Conservation (phyloP, 768 basidiomycete genomes). For the Podaxis sp. region DNA sequence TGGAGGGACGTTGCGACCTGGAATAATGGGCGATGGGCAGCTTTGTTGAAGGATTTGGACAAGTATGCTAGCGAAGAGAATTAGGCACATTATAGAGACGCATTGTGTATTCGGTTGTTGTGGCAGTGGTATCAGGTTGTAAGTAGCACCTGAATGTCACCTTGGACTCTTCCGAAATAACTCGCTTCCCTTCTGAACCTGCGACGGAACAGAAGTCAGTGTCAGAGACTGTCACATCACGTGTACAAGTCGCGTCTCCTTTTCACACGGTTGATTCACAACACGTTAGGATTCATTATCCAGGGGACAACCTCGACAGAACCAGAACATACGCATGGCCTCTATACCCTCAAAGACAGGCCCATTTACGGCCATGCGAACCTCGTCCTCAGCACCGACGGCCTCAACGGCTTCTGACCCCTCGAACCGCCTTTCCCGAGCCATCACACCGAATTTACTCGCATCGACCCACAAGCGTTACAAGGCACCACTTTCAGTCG, state of each 20-base stretch:
- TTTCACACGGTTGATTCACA: constrained; percentile 8
- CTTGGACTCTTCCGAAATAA: too few relatives aligned
- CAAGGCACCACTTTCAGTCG: constrained; percentile 56
- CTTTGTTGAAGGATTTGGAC: constrained; percentile 22
- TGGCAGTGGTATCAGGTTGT: neutral
- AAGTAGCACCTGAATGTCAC: neutral
- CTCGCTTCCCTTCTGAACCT: neutral
- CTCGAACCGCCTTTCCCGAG: constrained; percentile 25
- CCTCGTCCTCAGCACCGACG: constrained; percentile 9
- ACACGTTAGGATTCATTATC: neutral
- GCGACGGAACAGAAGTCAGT: neutral
- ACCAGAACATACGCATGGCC: constrained; percentile 9
- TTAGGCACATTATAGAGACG: neutral
- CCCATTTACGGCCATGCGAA: constrained; percentile 11
- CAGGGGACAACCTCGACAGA: neutral
- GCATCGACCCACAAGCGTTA: constrained; percentile 58
- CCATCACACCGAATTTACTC: constrained; percentile 26
- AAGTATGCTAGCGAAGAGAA: constrained; percentile 2
- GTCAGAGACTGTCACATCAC: neutral
- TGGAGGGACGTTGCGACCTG: constrained; percentile 33
- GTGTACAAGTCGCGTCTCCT: neutral
- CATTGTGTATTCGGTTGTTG: neutral
- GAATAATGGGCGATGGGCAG: constrained; percentile 33
- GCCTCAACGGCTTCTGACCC: constrained; percentile 24
- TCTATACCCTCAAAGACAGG: constrained; percentile 1